Evolutionary conservation across 208 protist genomes (phyloP), one percentile per base, ranked within the genome.

Genomic region (Angomonas deanei): DNA sequence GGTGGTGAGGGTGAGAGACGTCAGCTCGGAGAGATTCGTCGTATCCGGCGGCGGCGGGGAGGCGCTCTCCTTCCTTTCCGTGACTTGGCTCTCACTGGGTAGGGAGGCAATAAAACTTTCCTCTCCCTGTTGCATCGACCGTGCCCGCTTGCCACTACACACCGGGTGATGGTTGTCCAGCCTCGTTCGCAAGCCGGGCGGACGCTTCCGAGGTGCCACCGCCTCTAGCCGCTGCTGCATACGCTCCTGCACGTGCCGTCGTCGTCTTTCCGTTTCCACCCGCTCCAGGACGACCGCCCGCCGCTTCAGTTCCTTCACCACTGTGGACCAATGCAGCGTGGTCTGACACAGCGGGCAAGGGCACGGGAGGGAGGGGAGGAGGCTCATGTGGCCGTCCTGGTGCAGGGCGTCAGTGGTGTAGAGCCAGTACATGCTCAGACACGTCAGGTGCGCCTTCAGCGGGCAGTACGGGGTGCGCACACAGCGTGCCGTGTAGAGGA

Each of bases 341-440:
- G 74, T 76, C 39, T 72, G 70, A 47, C 88, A 94, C 24, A 94
- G 70, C 15, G 88, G 85, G 54, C 88, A 94, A 6, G 58, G 54
- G 28, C 70, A 84, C 3, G 84, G 71, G 38, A 53, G 24, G 5
- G 24, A 17, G 34, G 81, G 52, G 31, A 71, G 32, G 19, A 76
- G 34, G 31, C 28, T 28, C 8, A 15, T 55, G 39, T 39, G 8
- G 61, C 10, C 31, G 60, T 24, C 30, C 33, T 39, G 13, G 46
- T 63, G 39, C 28, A 31, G 39, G 46, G 31, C 48, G 38, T 39
- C n/a, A 48, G 13, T 33, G 39, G 19, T 53, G 64, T 83, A 67
- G 11, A 71, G 74, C 64, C 85, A 74, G 83, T 85, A 94, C 78
- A 94, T 78, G 24, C 80, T 81, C 11, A 92, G 68, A 61, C 88